Evolutionary conservation across 768 basidiomycete species (phyloP).

Genomic region (Myochromella boudieri): DNA sequence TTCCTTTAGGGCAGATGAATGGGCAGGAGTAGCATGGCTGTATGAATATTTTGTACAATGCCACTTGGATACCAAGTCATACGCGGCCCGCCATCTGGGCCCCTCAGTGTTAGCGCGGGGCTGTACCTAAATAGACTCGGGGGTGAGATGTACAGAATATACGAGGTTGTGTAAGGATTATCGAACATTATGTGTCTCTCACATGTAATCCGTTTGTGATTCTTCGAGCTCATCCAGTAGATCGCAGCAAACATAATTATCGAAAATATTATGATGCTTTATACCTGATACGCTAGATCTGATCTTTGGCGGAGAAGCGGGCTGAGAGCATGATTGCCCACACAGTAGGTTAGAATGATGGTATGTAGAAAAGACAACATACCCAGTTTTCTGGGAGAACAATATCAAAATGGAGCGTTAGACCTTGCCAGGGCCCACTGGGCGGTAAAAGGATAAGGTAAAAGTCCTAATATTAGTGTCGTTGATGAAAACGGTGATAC

Average conservation of each 20-base stretch:
- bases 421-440: conserved; percentile 39
- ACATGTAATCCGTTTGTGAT: no score
- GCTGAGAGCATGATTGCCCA: conserved; percentile 26
- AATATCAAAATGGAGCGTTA: conserved; percentile 40
- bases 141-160: not conserved
- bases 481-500: conserved; percentile 39
- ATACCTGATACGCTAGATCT: conserved; percentile 30
- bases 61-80: conserved; percentile 23
- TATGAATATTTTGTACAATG: conserved; percentile 31
- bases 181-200: no score
- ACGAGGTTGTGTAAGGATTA: conserved; percentile 6
- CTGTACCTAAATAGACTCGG: conserved; percentile 39
- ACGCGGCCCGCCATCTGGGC: conserved; percentile 26
- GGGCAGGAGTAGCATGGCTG: conserved; percentile 30
- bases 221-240: conserved; percentile 31
- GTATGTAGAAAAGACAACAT: conserved; percentile 12
- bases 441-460: conserved; percentile 40
- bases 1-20: conserved; percentile 3
- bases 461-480: conserved; percentile 39
- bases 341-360: no score
- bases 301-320: conserved; percentile 30
- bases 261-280: conserved; percentile 40
- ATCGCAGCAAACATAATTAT: conserved; percentile 38
- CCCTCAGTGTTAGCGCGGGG: conserved; percentile 41
- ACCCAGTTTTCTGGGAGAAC: conserved; percentile 34